These are phyloP conservation scores for Globisporangium spiculum DNA, from an alignment of 352 stramenopile genomes.

Conservation along the genomic window DNA sequence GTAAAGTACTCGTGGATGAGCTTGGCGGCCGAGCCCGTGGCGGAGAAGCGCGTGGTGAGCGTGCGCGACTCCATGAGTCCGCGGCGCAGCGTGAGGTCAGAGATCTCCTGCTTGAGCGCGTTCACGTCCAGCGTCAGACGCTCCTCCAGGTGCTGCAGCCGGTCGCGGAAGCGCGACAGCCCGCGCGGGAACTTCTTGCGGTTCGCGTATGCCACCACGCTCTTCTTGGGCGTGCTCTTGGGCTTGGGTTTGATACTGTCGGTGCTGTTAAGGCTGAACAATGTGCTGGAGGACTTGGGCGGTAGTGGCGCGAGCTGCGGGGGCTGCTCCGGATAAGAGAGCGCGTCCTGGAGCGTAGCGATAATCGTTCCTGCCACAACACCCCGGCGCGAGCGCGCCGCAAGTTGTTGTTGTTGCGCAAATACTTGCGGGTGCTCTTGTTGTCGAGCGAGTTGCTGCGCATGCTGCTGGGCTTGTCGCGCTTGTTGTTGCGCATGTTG, in stretches of 20 bases:
- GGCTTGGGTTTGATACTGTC: neutral
- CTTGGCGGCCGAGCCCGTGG: constrained; percentile 10
- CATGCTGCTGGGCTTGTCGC: neutral
- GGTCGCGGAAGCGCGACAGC: constrained; percentile 23
- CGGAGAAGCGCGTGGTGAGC: constrained; percentile 12
- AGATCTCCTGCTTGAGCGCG: constrained; percentile 23
- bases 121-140: constrained; percentile 28
- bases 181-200: constrained; percentile 17
- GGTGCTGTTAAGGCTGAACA: neutral
- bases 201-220: neutral
- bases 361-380: constrained; percentile 3
- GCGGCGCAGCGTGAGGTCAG: constrained; percentile 22
- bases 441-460: neutral
- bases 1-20: constrained; percentile 25
- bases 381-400: neutral
- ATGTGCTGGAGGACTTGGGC: neutral
- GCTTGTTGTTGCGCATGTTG: neutral
- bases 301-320: constrained; percentile 6
- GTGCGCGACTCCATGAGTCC: constrained; percentile 9
- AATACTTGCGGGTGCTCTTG: neutral
- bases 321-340: constrained; percentile 11
- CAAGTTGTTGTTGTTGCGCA: neutral
- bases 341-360: constrained; percentile 11
- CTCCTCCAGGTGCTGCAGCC: constrained; percentile 23
- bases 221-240: neutral